Percentiles rank a stretch among this genome's conserved stretches.
Evolutionary conservation across 1,284 basidiomycete genomes (phyloP).

Genomic region (Ustilago curta): DNA sequence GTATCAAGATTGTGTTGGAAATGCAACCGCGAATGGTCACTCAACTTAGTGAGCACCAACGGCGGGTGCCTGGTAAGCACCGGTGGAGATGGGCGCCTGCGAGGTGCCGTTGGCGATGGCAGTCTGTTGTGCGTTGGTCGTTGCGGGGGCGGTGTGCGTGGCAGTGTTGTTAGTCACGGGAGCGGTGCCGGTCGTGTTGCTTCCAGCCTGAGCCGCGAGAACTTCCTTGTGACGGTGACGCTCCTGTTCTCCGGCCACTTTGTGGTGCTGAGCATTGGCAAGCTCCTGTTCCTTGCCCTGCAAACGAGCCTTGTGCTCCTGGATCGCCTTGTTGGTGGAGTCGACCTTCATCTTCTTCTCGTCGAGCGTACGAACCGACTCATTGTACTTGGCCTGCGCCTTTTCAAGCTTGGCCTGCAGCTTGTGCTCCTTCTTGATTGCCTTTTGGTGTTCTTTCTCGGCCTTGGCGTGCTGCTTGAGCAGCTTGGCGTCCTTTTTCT

Average conservation of each 20-base stretch:
- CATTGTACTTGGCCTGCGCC: conserved; percentile 41
- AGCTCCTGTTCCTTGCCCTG: conserved; percentile 31
- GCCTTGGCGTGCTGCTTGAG: conserved; percentile 35
- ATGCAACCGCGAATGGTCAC: background rate
- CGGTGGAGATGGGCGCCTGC: conserved; percentile 5
- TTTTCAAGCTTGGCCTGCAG: conserved; percentile 43
- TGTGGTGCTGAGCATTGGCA: conserved; percentile 35
- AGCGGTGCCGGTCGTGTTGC: conserved; percentile 5
- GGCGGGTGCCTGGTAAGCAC: conserved; percentile 17
- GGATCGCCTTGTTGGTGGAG: conserved; percentile 20
- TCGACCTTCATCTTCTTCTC: conserved; percentile 52
- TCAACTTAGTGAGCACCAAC: conserved; percentile 24
- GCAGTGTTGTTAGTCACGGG: background rate
- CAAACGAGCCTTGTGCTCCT: conserved; percentile 27
- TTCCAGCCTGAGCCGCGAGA: conserved; percentile 3
- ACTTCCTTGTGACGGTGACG: conserved; percentile 34
- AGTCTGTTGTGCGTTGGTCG: conserved; percentile 11
- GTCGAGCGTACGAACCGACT: conserved; percentile 29
- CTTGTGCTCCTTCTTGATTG: conserved; percentile 48
- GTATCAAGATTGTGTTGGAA: conserved; percentile 1
- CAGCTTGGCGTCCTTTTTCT: conserved; percentile 36
- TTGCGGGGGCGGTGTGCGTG: background rate
- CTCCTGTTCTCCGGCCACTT: conserved; percentile 25
- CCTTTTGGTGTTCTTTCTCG: conserved; percentile 44
- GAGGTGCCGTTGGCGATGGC: conserved; percentile 3